Evolutionary conservation across 345 rosid genomes (phyloP).

Genomic region (Euphorbia peplus): DNA sequence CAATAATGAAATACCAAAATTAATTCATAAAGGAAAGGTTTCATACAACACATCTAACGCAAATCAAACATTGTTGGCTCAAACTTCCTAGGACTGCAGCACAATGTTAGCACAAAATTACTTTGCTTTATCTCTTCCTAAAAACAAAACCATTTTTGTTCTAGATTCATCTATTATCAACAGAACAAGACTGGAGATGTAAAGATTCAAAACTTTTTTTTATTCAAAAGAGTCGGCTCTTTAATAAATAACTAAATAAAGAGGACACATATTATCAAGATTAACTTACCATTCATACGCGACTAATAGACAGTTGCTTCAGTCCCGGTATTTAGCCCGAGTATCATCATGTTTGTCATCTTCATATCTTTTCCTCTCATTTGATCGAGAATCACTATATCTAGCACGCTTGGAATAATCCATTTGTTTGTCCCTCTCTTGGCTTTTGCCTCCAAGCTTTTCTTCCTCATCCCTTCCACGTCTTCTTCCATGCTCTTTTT

Average conservation of each 20-base stretch:
- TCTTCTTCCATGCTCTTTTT: constrained; percentile 18
- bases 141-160: too few species aligned
- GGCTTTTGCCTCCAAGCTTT: constrained; percentile 10
- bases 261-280: background rate
- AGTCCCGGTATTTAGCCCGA: constrained; percentile 18
- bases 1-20: too few species aligned
- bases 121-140: too few species aligned
- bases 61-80: too few species aligned
- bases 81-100: too few species aligned
- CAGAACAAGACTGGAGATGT: background rate
- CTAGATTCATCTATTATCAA: too few species aligned
- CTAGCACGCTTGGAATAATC: constrained; percentile 32
- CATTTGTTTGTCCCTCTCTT: background rate
- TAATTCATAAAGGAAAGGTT: too few species aligned
- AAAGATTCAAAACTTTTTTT: background rate
- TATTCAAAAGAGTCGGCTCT: background rate
- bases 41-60: too few species aligned
- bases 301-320: background rate
- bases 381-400: constrained; percentile 30
- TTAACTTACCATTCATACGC: constrained; percentile 16
- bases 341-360: constrained; percentile 22
- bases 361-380: constrained; percentile 30
- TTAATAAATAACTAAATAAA: background rate
- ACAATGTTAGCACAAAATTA: too few species aligned
- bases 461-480: constrained; percentile 37